Conservation (phyloP, 2,329 filamentous ascomycete genomes). For the Pseudogymnoascus destructans region DNA sequence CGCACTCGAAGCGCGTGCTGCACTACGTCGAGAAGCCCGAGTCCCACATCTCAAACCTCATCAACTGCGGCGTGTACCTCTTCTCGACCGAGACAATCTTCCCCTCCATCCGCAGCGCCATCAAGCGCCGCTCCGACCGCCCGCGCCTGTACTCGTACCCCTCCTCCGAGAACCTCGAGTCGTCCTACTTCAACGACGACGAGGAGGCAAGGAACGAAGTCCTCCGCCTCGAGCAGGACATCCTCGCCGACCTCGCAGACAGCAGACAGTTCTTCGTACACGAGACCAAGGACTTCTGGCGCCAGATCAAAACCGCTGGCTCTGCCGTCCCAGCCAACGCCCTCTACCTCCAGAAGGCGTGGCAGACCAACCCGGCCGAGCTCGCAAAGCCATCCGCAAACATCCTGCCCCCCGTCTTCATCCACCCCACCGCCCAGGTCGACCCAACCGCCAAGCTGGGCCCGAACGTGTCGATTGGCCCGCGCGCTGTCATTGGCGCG, state of each 20-base stretch:
- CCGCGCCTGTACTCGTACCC: slow-evolving; percentile 90
- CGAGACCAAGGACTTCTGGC: slow-evolving; percentile 99
- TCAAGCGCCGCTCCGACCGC: slow-evolving; percentile 87
- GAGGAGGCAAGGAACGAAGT: slow-evolving; percentile 69
- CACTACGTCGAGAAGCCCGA: slow-evolving; percentile 99
- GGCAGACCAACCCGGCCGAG: slow-evolving; percentile 69
- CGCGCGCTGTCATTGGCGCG: slow-evolving; percentile 71
- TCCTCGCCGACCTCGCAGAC: slow-evolving; percentile 87
- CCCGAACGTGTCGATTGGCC: slow-evolving; percentile 90
- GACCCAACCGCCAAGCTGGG: slow-evolving; percentile 94
- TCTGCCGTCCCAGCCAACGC: slow-evolving; percentile 95
- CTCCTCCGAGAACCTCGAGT: slow-evolving; percentile 83
- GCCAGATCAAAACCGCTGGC: slow-evolving; percentile 98
- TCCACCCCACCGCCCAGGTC: slow-evolving; percentile 80
- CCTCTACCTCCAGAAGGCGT: slow-evolving; percentile 87
- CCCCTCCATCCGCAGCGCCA: slow-evolving; percentile 83
- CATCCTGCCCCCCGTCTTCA: slow-evolving; percentile 86
- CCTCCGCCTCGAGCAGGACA: slow-evolving; percentile 92
- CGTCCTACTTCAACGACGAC: slow-evolving; percentile 56
- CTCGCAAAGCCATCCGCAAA: slow-evolving; percentile 72
- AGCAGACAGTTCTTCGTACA: slow-evolving; percentile 97
- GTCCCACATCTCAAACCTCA: slow-evolving; percentile 92
- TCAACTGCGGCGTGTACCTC: slow-evolving; percentile 98
- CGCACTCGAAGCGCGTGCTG: slow-evolving; percentile 85
- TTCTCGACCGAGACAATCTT: slow-evolving; percentile 94